Conservation (phyloP, 495 filamentous ascomycete species). For the Penicillium alfredii region DNA sequence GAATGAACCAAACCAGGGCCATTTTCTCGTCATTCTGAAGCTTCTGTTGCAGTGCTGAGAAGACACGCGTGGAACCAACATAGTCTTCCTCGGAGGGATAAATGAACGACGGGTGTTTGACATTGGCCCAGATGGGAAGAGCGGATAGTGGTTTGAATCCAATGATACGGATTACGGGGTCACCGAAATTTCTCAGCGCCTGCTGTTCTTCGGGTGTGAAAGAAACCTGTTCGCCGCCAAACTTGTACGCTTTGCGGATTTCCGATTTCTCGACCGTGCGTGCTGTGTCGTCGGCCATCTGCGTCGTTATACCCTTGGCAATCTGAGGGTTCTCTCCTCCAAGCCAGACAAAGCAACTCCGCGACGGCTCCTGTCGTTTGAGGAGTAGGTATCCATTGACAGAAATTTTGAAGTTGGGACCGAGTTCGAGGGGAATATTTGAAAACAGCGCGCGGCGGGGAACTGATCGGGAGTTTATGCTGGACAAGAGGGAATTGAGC, state of each 20-base stretch:
- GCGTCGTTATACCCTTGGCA: constrained; percentile 62
- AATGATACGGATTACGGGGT: constrained; percentile 79
- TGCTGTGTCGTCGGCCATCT: constrained; percentile 67
- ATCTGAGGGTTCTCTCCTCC: constrained; percentile 78
- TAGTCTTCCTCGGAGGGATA: constrained; percentile 90
- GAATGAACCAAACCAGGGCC: constrained; percentile 83
- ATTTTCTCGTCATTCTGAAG: constrained; percentile 71
- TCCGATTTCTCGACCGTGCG: constrained; percentile 72
- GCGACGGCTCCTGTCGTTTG: constrained; percentile 70
- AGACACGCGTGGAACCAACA: constrained; percentile 86
- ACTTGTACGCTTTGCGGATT: constrained; percentile 90
- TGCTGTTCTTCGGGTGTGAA: constrained; percentile 81
- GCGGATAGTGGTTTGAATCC: constrained; percentile 82
- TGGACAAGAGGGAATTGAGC: constrained; percentile 75
- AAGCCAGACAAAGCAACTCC: constrained; percentile 80
- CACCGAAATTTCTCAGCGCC: constrained; percentile 68
- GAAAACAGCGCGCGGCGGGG: constrained; percentile 84
- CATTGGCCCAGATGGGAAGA: constrained; percentile 78
- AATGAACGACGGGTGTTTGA: constrained; percentile 81
- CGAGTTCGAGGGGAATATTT: constrained; percentile 78
- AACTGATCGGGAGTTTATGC: constrained; percentile 84
- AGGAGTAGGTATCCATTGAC: constrained; percentile 89
- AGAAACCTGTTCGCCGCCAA: constrained; percentile 81
- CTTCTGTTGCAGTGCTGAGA: constrained; percentile 85
- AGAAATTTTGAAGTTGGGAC: constrained; percentile 75